A percentile compares a stretch with the other conserved stretches of the same genome.
Conservation (phyloP, 2,329 filamentous ascomycete species). For the Trichophyton simii region DNA sequence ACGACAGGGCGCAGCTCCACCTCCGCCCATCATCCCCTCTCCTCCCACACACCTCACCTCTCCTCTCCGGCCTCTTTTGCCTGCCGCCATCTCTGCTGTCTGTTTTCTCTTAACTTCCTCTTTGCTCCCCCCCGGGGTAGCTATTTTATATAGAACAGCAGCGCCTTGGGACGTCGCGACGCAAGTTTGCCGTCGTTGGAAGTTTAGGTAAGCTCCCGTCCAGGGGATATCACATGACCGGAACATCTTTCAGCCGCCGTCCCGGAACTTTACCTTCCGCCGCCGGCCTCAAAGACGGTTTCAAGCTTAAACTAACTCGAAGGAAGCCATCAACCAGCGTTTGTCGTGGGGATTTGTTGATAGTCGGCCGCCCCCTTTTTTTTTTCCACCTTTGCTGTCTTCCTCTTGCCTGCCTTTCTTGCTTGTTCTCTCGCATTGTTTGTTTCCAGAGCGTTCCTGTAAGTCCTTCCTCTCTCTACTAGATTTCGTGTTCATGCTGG, state of each 20-base stretch:
- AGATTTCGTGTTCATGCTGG: background rate
- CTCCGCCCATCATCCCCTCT: background rate
- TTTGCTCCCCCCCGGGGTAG: background rate
- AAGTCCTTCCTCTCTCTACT: background rate
- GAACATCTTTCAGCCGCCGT: background rate
- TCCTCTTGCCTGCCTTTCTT: background rate
- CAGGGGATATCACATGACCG: background rate
- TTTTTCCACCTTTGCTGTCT: background rate
- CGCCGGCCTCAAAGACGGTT: background rate
- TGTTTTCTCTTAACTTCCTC: background rate
- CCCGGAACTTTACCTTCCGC: background rate
- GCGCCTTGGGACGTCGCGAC: too few relatives aligned
- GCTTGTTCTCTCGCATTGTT: background rate
- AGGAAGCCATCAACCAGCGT: background rate
- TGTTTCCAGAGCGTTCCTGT: slow-evolving; percentile 1
- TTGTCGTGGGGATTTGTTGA: background rate
- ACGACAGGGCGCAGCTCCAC: background rate
- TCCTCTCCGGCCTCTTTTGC: background rate
- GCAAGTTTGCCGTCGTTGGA: background rate
- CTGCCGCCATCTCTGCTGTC: background rate
- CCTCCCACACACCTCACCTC: background rate
- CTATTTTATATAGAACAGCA: background rate
- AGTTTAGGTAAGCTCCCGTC: background rate
- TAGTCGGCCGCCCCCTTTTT: background rate
- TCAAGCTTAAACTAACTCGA: background rate